phyloP scores from a whole-genome alignment of 2,329 filamentous ascomycete species.

The Achaetomium macrosporum region DNA sequence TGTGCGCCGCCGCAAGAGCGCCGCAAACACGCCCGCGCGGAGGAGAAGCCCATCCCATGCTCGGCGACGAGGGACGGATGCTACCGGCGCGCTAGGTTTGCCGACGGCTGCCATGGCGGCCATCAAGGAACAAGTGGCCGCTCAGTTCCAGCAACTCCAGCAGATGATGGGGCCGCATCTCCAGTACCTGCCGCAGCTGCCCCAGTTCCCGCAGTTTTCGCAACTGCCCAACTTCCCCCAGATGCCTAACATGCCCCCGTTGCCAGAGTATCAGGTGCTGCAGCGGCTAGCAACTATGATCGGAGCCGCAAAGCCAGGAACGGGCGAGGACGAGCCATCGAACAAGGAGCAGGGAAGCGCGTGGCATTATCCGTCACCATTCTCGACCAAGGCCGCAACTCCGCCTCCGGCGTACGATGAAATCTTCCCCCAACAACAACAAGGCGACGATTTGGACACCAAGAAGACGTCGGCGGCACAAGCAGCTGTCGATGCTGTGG shows the following conservation, averaged over 20 bases:
- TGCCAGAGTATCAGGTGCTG: conserved; percentile 65
- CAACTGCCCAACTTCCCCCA: conserved; percentile 55
- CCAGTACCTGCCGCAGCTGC: conserved; percentile 18
- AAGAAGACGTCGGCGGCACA: conserved; percentile 54
- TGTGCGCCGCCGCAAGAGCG: conserved; percentile 30
- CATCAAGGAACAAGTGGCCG: conserved; percentile 66
- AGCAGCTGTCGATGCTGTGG: conserved; percentile 53
- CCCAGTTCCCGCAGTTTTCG: conserved; percentile 54
- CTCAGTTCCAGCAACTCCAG: conserved; percentile 68
- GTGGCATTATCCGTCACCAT: conserved; percentile 64
- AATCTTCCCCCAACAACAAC: conserved; percentile 53
- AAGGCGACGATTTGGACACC: conserved; percentile 37
- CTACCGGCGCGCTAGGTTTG: conserved; percentile 40
- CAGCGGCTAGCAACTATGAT: conserved; percentile 36
- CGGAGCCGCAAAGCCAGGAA: conserved; percentile 44
- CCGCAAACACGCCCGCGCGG: conserved; percentile 19
- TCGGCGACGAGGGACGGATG: conserved; percentile 27
- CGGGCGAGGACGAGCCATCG: conserved; percentile 33
- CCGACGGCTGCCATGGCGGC: conserved; percentile 60
- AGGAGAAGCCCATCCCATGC: conserved; percentile 21
- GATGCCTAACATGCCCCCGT: conserved; percentile 59
- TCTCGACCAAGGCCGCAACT: conserved; percentile 32
- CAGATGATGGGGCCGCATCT: conserved; percentile 21
- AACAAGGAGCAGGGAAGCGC: conserved; percentile 46
- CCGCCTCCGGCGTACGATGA: conserved; percentile 72